Evolutionary conservation across 768 basidiomycete genomes (phyloP).

Genomic region (Cyclocybe cylindracea): DNA sequence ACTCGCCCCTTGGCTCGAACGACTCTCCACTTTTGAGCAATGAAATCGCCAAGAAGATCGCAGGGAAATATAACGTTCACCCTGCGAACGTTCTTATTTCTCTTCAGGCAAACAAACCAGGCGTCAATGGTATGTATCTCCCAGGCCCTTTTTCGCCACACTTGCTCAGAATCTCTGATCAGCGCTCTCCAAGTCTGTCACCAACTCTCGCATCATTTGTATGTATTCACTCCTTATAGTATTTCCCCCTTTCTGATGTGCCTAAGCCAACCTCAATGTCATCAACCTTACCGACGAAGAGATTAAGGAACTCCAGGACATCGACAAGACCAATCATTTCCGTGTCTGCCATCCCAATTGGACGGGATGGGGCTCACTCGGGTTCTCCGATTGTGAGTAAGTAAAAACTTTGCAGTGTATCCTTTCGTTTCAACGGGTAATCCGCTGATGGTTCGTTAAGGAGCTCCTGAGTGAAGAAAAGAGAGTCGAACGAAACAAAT

Average conservation of each 20-base stretch:
- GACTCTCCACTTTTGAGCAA: conserved; percentile 67
- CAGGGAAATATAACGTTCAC: conserved; percentile 56
- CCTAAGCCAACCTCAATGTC: conserved; percentile 56
- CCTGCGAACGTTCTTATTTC: conserved; percentile 73
- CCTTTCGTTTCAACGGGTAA: neutral
- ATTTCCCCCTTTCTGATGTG: neutral
- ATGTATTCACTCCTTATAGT: conserved; percentile 18
- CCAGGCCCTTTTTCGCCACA: neutral
- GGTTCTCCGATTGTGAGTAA: conserved; percentile 56
- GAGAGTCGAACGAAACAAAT: too few relatives aligned
- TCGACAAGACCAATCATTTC: conserved; percentile 65
- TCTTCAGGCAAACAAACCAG: conserved; percentile 68
- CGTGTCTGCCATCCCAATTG: conserved; percentile 65
- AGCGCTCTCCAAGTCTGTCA: conserved; percentile 81
- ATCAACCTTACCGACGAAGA: conserved; percentile 65
- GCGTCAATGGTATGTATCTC: conserved; percentile 46
- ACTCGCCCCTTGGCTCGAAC: conserved; percentile 78
- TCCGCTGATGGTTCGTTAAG: neutral
- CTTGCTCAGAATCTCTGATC: neutral
- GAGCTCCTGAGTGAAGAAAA: too few relatives aligned
- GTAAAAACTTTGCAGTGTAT: neutral
- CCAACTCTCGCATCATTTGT: conserved; percentile 60
- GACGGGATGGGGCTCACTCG: conserved; percentile 64
- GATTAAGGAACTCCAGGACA: conserved; percentile 52
- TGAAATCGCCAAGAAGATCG: conserved; percentile 59